phyloP scores from a whole-genome alignment of 225 moss, liverwort and hornwort species.

The Bryum argenteum region DNA sequence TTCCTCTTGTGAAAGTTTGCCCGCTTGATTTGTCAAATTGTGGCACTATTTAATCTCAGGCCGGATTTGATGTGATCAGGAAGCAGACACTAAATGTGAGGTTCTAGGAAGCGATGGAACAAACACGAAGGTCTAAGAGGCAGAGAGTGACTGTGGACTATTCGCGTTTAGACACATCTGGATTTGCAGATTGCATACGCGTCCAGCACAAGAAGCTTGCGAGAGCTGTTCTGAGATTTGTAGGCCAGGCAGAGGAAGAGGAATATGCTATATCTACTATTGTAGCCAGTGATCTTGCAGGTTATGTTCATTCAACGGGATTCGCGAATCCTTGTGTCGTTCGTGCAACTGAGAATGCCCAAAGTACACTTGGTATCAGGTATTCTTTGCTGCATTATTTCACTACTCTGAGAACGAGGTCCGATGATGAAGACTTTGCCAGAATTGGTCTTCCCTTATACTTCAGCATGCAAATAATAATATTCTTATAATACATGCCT shows the following conservation, averaged over 20 bases:
- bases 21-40: background rate
- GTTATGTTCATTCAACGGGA: conserved; percentile 60
- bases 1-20: too few relatives aligned
- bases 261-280: conserved; percentile 42
- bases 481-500: conserved; percentile 1
- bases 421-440: background rate
- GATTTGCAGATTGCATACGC: conserved; percentile 64
- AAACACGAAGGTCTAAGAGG: conserved; percentile 69
- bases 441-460: background rate
- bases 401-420: background rate
- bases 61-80: conserved; percentile 9
- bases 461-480: background rate
- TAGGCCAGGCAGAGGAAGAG: conserved; percentile 47
- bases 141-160: conserved; percentile 69
- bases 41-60: background rate
- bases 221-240: conserved; percentile 65
- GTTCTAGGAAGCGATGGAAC: conserved; percentile 47
- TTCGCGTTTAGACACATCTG: conserved; percentile 64
- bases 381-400: conserved; percentile 24
- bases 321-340: conserved; percentile 75
- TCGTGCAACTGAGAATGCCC: conserved; percentile 50
- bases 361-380: conserved; percentile 72
- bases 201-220: conserved; percentile 73
- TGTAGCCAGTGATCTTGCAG: conserved; percentile 50
- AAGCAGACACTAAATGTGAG: conserved; percentile 28